Evolutionary conservation across 176 grass and related monocot genomes (phyloP), one percentile per base, ranked within the genome.

Genomic region (Pontederia crassipes): DNA sequence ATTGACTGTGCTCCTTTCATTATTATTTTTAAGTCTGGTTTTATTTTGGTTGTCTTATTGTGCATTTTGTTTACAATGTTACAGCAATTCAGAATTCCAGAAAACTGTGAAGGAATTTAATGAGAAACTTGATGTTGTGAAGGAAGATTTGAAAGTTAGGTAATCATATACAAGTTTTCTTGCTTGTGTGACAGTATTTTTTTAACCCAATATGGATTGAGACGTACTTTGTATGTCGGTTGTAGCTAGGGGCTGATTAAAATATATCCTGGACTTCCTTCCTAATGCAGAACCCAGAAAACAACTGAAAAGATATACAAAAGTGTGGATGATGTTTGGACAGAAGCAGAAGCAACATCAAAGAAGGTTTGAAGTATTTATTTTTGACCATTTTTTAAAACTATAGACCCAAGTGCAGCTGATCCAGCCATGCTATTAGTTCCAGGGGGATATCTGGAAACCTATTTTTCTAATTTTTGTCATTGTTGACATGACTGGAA

Each of bases 91-190:
- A 54, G 83, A 96, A 84, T 90, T 96, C 28, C 87, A 96, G 65
- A 82, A 96, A 76, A 82, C 87, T 4, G 69, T 96, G 29, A 87
- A 85, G 66, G 87, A 96, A 56, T 78, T 96, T 48, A 85, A 85
- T 46, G 83, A 96, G 58, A 96, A 90, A 81, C 67, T 96, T 73
- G 87, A 70, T 66, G 92, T 85, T 46, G 87, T 91, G 51, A 85
- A 89, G 66, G 92, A 96, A 72, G 92, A 90, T 76, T 67, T 96
- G 62, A 96, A 91, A 88, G 73, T 80, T 71, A 96, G 86, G 92
- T 91, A 89, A 50, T 55, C 59, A 62, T 74, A 26, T 17, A 64
- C 12, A 14, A 48, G 11, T 55, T 14, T 18, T 24, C 66, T 69
- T 15, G 24, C 45, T 45, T 56, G 0, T 55, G 5, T 63, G 49